Conservation (phyloP, 305 asterid species). For the Fraxinus paxiana region DNA sequence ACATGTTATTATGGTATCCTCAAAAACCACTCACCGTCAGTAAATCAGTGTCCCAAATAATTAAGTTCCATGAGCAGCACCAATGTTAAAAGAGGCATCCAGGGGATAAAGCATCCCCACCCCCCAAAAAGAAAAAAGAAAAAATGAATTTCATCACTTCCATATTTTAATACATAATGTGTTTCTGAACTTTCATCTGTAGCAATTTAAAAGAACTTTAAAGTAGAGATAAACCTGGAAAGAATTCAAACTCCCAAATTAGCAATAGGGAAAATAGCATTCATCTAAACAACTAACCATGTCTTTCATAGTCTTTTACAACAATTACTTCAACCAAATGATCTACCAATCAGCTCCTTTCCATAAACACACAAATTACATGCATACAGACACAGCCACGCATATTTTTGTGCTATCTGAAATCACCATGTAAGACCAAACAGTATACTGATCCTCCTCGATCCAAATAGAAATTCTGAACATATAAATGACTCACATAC, state of each 20-base stretch:
- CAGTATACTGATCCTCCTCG: background rate
- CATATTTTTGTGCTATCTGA: background rate
- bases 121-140: background rate
- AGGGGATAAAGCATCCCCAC: background rate
- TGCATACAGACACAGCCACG: background rate
- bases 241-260: background rate
- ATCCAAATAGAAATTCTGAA: constrained; percentile 9
- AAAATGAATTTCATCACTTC: background rate
- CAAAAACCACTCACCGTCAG: constrained; percentile 1
- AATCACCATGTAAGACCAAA: background rate
- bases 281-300: background rate
- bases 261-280: background rate
- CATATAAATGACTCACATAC: background rate
- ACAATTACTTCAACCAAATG: background rate
- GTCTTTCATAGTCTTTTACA: background rate
- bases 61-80: constrained; percentile 3
- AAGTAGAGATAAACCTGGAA: background rate
- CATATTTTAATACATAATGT: background rate
- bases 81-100: background rate
- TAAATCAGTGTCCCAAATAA: background rate
- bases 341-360: background rate
- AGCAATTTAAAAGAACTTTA: background rate
- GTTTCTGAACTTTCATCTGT: background rate
- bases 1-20: background rate
- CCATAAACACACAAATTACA: background rate